Percentiles rank a stretch among this genome's conserved stretches.
Conservation (phyloP, 345 rosid species). For the Clausena lansium region DNA sequence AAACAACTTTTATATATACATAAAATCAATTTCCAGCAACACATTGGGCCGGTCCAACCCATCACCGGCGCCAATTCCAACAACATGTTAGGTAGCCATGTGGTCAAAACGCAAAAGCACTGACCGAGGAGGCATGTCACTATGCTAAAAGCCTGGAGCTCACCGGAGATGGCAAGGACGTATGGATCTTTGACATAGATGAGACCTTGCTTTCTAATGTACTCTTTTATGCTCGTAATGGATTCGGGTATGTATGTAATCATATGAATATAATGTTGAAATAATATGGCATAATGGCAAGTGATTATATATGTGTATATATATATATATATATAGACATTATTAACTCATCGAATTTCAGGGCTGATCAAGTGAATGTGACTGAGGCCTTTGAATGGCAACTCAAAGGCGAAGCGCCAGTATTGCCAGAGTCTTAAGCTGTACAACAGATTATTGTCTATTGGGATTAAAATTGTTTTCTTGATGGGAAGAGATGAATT, state of each 20-base stretch:
- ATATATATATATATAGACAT: too few species aligned
- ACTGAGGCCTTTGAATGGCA: slow-evolving; percentile 23
- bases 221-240: slow-evolving; percentile 29
- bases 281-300: too few species aligned
- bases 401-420: slow-evolving; percentile 25
- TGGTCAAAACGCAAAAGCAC: slow-evolving; percentile 35
- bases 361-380: too few species aligned
- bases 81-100: slow-evolving; percentile 48
- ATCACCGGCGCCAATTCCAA: too few species aligned
- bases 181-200: slow-evolving; percentile 50
- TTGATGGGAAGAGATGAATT: slow-evolving; percentile 37
- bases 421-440: slow-evolving; percentile 34
- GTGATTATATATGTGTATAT: too few species aligned
- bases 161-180: slow-evolving; percentile 33
- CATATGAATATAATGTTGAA: too few species aligned
- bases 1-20: too few species aligned
- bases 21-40: too few species aligned
- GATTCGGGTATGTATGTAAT: slow-evolving; percentile 31
- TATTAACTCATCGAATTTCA: too few species aligned
- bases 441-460: slow-evolving; percentile 20
- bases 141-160: slow-evolving; percentile 36
- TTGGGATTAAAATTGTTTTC: slow-evolving; percentile 40
- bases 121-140: slow-evolving; percentile 31
- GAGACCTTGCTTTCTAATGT: slow-evolving; percentile 46
- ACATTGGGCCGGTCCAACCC: too few species aligned